Percentiles rank a stretch among this genome's conserved stretches.
phyloP scores from a whole-genome alignment of 495 filamentous ascomycete species.

The Staphylotrichum longicolle region DNA sequence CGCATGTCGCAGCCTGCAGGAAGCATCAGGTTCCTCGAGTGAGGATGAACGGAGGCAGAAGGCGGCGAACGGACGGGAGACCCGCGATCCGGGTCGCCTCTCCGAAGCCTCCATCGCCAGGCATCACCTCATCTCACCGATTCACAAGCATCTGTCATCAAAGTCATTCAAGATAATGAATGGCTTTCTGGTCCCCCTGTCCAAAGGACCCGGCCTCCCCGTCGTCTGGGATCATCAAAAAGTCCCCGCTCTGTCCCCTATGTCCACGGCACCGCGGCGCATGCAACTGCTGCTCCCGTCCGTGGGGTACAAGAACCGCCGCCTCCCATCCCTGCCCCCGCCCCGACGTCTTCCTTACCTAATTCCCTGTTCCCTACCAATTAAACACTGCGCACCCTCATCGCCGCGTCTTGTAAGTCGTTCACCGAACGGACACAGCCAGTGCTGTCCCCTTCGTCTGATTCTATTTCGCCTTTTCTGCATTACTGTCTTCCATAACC shows the following conservation, averaged over 20 bases:
- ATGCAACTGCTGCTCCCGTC: conserved; percentile 6
- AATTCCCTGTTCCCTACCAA: conserved; percentile 19
- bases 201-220: not conserved
- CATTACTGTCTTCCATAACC: not conserved
- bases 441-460: conserved; percentile 6
- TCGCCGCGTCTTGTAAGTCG: conserved; percentile 22
- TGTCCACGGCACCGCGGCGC: conserved; percentile 9
- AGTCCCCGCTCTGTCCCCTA: conserved; percentile 10
- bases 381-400: conserved; percentile 13
- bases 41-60: not conserved
- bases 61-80: not conserved
- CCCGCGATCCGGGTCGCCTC: not conserved
- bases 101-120: conserved; percentile 3
- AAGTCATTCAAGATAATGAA: not conserved
- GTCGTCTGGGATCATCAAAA: conserved; percentile 4
- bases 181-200: conserved; percentile 1
- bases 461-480: not conserved
- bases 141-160: not conserved
- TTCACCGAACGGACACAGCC: conserved; percentile 7
- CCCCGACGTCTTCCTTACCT: conserved; percentile 23
- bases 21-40: not conserved
- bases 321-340: conserved; percentile 22
- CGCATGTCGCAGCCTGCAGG: not conserved
- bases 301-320: conserved; percentile 22
- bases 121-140: not conserved